Evolutionary conservation across 306 rosid genomes (phyloP), one percentile per base, ranked within the genome.

Genomic region (Quercus mongolica): DNA sequence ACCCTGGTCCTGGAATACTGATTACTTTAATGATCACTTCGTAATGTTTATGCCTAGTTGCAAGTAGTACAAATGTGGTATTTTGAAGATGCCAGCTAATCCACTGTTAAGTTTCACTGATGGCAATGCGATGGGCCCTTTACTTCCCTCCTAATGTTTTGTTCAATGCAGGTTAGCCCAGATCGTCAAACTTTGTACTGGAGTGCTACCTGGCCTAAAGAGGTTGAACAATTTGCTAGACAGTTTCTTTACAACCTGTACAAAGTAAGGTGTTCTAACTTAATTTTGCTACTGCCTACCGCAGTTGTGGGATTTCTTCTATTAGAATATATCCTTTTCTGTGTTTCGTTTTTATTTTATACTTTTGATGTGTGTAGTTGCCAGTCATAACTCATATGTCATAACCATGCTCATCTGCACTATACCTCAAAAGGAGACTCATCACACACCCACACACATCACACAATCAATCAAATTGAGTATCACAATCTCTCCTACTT

Each of bases 201-300:
- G 99, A 95, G 99, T 87, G 98, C 99, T 80, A 95, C 98, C 51
- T 95, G 99, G 99, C 99, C 99, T 13, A 95, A 91, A 89, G 99
- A 95, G 88, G 99, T 93, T 69, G 99, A 95, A 84, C 94, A 91
- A 75, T 77, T 93, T 80, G 87, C 99, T 4, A 89, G 92, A 74
- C 81, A 90, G 92, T 95, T 90, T 82, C 99, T 95, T 49, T 93
- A 95, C 80, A 93, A 95, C 74, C 93, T 97, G 28, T 95, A 95
- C 85, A 95, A 95, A 88, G 99, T 93, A 89, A 80, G 81, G 79
- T 76, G 61, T 31, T 55, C 44, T 7, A 73, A 68, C 41, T 76
- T 69, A 69, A 56, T 41, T 8, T 18, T 5, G 33, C 18, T n/a
- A 71, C 18, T 15, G 28, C 46, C 20, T 35, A 33, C 38, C 1